Percentiles rank a stretch among this genome's conserved stretches.
These are phyloP conservation scores for Aspergillus biplanus DNA, from an alignment of 495 filamentous ascomycete species.

Conservation along the genomic window DNA sequence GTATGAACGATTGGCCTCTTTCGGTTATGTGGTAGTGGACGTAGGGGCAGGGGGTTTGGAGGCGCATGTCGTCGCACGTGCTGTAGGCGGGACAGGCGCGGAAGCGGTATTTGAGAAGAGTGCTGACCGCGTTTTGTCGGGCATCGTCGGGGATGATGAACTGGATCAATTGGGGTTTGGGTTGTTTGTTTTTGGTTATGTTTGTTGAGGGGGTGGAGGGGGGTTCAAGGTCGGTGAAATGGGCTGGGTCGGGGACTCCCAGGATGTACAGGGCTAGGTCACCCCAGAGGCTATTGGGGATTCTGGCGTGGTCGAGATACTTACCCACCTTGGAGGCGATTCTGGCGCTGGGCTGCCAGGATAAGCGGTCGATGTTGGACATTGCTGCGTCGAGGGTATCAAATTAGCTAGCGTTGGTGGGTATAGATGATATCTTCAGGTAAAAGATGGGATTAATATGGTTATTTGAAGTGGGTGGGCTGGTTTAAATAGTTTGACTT, in stretches of 20 bases:
- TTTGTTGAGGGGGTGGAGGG: background rate
- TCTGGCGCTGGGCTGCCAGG: background rate
- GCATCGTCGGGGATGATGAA: background rate
- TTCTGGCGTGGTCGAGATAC: background rate
- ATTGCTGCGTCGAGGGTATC: background rate
- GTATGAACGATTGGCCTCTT: background rate
- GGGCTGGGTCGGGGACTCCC: background rate
- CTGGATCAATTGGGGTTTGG: background rate
- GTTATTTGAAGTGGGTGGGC: too few species aligned
- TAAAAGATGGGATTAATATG: too few species aligned
- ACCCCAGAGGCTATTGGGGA: background rate
- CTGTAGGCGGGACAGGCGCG: background rate
- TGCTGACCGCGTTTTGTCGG: background rate
- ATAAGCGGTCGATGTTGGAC: background rate
- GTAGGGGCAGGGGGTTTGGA: background rate
- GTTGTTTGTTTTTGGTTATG: background rate
- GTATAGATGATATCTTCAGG: too few species aligned
- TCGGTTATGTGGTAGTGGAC: background rate
- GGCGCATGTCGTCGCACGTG: background rate
- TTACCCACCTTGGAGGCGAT: background rate
- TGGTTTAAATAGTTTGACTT: too few species aligned
- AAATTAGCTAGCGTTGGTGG: background rate
- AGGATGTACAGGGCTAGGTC: background rate
- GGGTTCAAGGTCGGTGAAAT: background rate
- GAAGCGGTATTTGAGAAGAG: background rate